A percentile compares a stretch with the other conserved stretches of the same genome.
Conservation (phyloP, 139 green algal genomes). For the Micromonas commoda region DNA sequence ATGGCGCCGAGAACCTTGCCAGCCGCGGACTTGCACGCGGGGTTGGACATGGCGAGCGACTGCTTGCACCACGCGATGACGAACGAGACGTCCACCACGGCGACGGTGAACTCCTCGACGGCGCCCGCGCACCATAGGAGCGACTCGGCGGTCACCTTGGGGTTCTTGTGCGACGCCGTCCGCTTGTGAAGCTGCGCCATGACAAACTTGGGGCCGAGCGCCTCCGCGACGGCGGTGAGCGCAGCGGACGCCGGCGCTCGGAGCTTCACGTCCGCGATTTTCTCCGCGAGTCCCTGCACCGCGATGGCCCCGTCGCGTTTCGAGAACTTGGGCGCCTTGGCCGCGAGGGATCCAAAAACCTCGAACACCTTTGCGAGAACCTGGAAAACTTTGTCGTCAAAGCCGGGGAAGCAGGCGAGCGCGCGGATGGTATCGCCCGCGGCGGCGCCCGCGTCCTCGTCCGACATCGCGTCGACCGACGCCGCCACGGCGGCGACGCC, state of each 20-base stretch:
- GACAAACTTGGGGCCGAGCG: slow-evolving; percentile 77
- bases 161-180: slow-evolving; percentile 76
- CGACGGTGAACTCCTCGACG: slow-evolving; percentile 78
- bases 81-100: slow-evolving; percentile 51
- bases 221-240: slow-evolving; percentile 65
- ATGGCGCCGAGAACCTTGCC: slow-evolving; percentile 62
- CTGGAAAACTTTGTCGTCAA: slow-evolving; percentile 96
- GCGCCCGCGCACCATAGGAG: slow-evolving; percentile 72
- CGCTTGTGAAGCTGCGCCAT: slow-evolving; percentile 70
- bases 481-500: slow-evolving; percentile 57
- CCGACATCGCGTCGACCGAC: slow-evolving; percentile 30
- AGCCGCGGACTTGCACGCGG: slow-evolving; percentile 64
- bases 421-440: slow-evolving; percentile 34
- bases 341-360: slow-evolving; percentile 50
- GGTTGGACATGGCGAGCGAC: slow-evolving; percentile 67
- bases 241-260: slow-evolving; percentile 50
- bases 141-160: slow-evolving; percentile 79
- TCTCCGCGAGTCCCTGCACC: slow-evolving; percentile 65
- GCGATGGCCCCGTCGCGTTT: slow-evolving; percentile 29
- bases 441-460: slow-evolving; percentile 33
- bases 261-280: slow-evolving; percentile 75
- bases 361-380: slow-evolving; percentile 87
- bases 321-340: background rate
- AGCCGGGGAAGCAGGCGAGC: slow-evolving; percentile 58
- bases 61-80: slow-evolving; percentile 69